Percentiles rank a stretch among this genome's conserved stretches.
phyloP scores from a whole-genome alignment of 2,329 filamentous ascomycete genomes.

The Penicillium sp. region DNA sequence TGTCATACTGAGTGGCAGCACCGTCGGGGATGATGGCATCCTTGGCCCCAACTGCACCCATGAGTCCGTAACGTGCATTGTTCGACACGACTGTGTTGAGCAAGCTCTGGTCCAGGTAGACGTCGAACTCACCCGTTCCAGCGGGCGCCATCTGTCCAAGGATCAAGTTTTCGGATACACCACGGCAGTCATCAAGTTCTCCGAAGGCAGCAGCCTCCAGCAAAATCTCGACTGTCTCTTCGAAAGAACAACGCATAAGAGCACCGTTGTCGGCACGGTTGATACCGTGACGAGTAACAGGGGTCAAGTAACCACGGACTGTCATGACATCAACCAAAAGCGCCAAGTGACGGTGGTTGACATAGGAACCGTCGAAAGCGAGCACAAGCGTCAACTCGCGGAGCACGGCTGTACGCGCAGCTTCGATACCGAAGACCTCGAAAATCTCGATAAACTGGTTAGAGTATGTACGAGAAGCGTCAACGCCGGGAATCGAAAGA shows the following conservation, averaged over 20 bases:
- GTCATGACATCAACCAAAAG: constrained; percentile 98
- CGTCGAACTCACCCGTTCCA: constrained; percentile 94
- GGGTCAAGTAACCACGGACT: constrained; percentile 87
- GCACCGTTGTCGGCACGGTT: constrained; percentile 97
- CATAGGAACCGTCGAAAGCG: constrained; percentile 98
- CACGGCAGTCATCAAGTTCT: constrained; percentile 95
- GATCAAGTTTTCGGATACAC: constrained; percentile 99
- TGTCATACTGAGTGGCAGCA: constrained; percentile 90
- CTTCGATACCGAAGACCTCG: constrained; percentile 94
- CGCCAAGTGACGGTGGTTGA: constrained; percentile 97
- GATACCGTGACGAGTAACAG: constrained; percentile 97
- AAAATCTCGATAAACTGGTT: constrained; percentile 96
- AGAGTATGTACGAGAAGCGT: constrained; percentile 81
- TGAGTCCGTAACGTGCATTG: constrained; percentile 81
- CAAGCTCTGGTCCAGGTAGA: constrained; percentile 92
- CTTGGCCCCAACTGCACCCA: constrained; percentile 76
- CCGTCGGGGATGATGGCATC: constrained; percentile 72
- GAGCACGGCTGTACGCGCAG: constrained; percentile 81
- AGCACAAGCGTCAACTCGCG: constrained; percentile 88
- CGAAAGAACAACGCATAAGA: constrained; percentile 98
- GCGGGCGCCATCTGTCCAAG: constrained; percentile 95
- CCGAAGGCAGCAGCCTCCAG: constrained; percentile 92
- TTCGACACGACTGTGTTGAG: constrained; percentile 92
- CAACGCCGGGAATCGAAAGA: constrained; percentile 82
- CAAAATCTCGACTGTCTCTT: constrained; percentile 98